Percentiles rank a stretch among this genome's conserved stretches.
These are phyloP conservation scores for Fragaria ananassa DNA, from an alignment of 306 rosid genomes.

Conservation along the genomic window DNA sequence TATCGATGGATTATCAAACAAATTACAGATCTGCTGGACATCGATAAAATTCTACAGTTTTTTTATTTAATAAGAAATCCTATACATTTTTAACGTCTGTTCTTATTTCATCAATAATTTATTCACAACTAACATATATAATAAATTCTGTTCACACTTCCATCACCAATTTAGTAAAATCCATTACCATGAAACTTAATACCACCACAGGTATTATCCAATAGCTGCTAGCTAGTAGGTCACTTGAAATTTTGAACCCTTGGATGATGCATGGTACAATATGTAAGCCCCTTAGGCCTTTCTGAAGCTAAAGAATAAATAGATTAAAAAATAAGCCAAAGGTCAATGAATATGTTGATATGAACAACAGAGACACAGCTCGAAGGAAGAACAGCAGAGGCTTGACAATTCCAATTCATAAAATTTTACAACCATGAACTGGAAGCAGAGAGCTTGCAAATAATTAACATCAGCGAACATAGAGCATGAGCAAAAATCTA, in stretches of 20 bases:
- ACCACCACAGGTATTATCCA: neutral
- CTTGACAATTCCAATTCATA: conserved; percentile 24
- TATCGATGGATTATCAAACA: too few species aligned
- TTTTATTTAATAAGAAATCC: too few species aligned
- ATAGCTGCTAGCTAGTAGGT: neutral
- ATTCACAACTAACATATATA: neutral
- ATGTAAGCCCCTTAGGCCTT: neutral
- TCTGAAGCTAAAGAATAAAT: neutral
- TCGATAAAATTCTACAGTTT: too few species aligned
- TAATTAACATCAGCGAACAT: neutral
- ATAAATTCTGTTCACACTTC: neutral
- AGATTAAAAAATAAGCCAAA: conserved; percentile 5
- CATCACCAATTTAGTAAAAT: neutral
- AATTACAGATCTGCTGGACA: neutral
- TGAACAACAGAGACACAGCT: conserved; percentile 20
- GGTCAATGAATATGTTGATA: conserved; percentile 17
- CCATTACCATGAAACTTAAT: neutral
- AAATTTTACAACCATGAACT: conserved; percentile 19
- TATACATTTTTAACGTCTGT: too few species aligned
- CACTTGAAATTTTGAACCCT: neutral
- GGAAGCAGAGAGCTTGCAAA: conserved; percentile 26
- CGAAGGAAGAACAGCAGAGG: conserved; percentile 18
- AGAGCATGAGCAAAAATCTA: neutral
- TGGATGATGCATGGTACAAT: neutral
- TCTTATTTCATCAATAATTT: too few species aligned